Evolutionary conservation across 257 asterid genomes (phyloP), one percentile per base, ranked within the genome.

Genomic region (Capsicum chinense): DNA sequence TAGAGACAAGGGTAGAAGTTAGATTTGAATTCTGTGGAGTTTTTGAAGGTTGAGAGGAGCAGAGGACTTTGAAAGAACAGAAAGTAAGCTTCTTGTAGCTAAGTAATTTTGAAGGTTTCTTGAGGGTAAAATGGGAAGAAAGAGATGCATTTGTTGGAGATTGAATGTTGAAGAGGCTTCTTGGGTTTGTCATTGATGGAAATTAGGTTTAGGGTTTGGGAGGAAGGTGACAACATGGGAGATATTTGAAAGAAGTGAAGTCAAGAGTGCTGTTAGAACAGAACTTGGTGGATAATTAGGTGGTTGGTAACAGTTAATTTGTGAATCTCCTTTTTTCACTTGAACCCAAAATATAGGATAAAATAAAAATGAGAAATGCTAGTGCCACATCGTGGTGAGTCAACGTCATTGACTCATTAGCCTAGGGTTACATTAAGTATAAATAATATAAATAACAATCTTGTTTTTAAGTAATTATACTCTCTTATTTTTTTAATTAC

Each of bases 241-340:
- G 88, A 66, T 67, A 79, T 70, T 63, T 68, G 62, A 39, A 82
- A 84, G 69, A 64, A 70, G 82, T 79, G 86, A 84, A 83, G 69
- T 68, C 81, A 83, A 39, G 69, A 42, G 33, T 84, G 85, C 81
- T 58, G 26, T 59, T 19, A 69, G 56, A 52, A 52, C 4, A 26
- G 80, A 50, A 44, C 7, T 1, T 2, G 26, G 9, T 11, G 87
- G 92, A 26, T 9, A 26, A 54, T 86, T 86, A 82, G 89, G 83
- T 81, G 15, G 85, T 79, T 39, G 90, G 69, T 63, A 52, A 82
- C 87, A 50, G 89, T 87, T 79, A 80, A 84, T 87, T 84, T 90
- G 97, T 92, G 98, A 92, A 81, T 83, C 86, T 86, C 91, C 85
- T 90, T 80, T 66, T 83, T 86, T 76, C 90, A 88, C 89, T 52